These are phyloP conservation scores for Curvularia sp. DNA, from an alignment of 2,329 filamentous ascomycete species.

Conservation along the genomic window DNA sequence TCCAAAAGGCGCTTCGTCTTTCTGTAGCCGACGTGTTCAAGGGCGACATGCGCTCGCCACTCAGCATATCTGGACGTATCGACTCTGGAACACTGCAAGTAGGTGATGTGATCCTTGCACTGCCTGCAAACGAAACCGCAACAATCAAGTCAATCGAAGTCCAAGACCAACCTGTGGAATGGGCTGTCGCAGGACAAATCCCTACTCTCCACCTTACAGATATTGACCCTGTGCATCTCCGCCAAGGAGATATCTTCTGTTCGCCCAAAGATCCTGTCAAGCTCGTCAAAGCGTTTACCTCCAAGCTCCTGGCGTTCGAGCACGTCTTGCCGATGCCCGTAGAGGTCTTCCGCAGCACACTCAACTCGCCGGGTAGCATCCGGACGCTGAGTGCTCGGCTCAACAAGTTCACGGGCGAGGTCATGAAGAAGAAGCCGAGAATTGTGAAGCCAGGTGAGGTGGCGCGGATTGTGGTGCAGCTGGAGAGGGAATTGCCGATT, in stretches of 20 bases:
- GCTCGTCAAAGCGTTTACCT: slow-evolving; percentile 75
- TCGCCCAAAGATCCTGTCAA: slow-evolving; percentile 69
- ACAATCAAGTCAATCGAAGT: slow-evolving; percentile 82
- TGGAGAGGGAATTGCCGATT: slow-evolving; percentile 76
- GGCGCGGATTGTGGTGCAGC: slow-evolving; percentile 76
- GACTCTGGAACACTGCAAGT: slow-evolving; percentile 84
- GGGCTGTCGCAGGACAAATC: slow-evolving; percentile 92
- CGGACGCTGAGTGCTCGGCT: slow-evolving; percentile 73
- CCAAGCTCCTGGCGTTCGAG: slow-evolving; percentile 88
- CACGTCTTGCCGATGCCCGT: slow-evolving; percentile 87
- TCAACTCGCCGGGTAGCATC: slow-evolving; percentile 80
- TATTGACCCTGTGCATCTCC: slow-evolving; percentile 82
- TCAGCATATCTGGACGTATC: slow-evolving; percentile 85
- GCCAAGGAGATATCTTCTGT: slow-evolving; percentile 84
- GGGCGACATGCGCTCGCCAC: slow-evolving; percentile 76
- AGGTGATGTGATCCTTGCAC: slow-evolving; percentile 78
- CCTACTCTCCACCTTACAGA: slow-evolving; percentile 82
- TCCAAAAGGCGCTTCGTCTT: slow-evolving; percentile 83
- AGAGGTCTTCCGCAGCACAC: slow-evolving; percentile 83
- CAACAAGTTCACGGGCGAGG: slow-evolving; percentile 78
- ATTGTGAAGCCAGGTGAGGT: slow-evolving; percentile 81
- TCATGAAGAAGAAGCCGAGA: slow-evolving; percentile 82
- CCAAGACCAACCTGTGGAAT: slow-evolving; percentile 75
- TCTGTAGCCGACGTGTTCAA: slow-evolving; percentile 88
- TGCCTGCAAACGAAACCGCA: slow-evolving; percentile 82